A percentile compares a stretch with the other conserved stretches of the same genome.
Evolutionary conservation across 306 rosid genomes (phyloP).

Genomic region (Senna tora): DNA sequence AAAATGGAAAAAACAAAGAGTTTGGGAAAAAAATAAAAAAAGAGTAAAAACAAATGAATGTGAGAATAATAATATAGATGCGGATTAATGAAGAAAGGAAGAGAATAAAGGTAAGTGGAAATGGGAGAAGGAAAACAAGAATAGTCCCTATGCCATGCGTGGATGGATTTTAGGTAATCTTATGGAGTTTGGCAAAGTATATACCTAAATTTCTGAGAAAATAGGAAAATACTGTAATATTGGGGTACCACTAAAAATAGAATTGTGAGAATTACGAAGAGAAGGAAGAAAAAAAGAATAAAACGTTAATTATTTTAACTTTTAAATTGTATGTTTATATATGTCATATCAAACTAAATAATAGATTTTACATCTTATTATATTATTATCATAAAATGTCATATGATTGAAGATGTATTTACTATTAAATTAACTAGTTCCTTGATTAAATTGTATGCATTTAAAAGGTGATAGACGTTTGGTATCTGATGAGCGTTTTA

Average conservation of each 20-base stretch:
- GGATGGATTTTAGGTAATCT: slow-evolving; percentile 1
- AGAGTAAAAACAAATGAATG: background rate
- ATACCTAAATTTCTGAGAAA: slow-evolving; percentile 1
- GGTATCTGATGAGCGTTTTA: too few relatives aligned
- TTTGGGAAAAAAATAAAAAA: background rate
- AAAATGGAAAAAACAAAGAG: background rate
- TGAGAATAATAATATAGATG: background rate
- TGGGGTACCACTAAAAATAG: background rate
- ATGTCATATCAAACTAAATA: too few relatives aligned
- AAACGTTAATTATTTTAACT: too few relatives aligned
- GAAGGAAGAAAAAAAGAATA: background rate
- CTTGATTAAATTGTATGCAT: too few relatives aligned
- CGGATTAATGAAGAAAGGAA: background rate
- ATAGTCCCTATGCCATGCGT: background rate
- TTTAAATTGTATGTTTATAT: too few relatives aligned
- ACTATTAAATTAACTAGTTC: too few relatives aligned
- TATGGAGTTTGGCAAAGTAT: slow-evolving; percentile 2
- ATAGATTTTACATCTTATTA: too few relatives aligned
- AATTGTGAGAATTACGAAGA: background rate
- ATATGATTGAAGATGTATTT: too few relatives aligned
- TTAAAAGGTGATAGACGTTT: too few relatives aligned
- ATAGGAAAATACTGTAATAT: background rate
- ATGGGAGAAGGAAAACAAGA: background rate
- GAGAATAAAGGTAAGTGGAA: background rate
- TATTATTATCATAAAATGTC: too few relatives aligned